phyloP scores from a whole-genome alignment of 2,329 filamentous ascomycete genomes.

The Penicillium sp. region DNA sequence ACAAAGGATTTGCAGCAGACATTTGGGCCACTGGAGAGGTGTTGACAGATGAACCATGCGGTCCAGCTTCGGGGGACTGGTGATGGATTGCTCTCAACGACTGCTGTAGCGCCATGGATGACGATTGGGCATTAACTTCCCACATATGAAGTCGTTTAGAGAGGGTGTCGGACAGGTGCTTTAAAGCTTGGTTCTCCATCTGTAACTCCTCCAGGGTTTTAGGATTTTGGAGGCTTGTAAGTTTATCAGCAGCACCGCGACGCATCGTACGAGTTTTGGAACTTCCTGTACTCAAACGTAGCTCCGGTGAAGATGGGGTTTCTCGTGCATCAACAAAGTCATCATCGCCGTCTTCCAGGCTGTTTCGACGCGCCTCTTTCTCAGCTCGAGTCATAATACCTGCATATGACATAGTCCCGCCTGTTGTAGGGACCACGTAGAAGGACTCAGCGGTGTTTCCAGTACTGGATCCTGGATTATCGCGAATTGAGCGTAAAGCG shows the following conservation, averaged over 20 bases:
- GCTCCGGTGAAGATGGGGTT: constrained; percentile 55
- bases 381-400: constrained; percentile 69
- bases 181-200: constrained; percentile 83
- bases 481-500: constrained; percentile 74
- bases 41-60: constrained; percentile 32
- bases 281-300: constrained; percentile 45
- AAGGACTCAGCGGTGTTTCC: constrained; percentile 71
- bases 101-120: constrained; percentile 81
- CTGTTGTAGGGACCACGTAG: constrained; percentile 90
- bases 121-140: constrained; percentile 87
- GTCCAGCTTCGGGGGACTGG: constrained; percentile 34
- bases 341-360: constrained; percentile 69
- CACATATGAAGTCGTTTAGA: constrained; percentile 88
- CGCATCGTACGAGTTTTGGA: constrained; percentile 32
- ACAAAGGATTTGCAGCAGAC: constrained; percentile 17
- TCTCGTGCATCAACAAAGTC: constrained; percentile 89
- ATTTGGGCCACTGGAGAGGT: constrained; percentile 24
- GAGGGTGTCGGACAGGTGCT: constrained; percentile 81
- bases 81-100: constrained; percentile 61
- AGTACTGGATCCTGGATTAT: constrained; percentile 60
- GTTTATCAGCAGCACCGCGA: constrained; percentile 23
- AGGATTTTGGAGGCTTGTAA: constrained; percentile 38
- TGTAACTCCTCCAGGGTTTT: constrained; percentile 86
- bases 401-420: constrained; percentile 90
- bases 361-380: constrained; percentile 44